Conservation (phyloP, 2,329 filamentous ascomycete genomes). For the Tolypocladium tropicale region DNA sequence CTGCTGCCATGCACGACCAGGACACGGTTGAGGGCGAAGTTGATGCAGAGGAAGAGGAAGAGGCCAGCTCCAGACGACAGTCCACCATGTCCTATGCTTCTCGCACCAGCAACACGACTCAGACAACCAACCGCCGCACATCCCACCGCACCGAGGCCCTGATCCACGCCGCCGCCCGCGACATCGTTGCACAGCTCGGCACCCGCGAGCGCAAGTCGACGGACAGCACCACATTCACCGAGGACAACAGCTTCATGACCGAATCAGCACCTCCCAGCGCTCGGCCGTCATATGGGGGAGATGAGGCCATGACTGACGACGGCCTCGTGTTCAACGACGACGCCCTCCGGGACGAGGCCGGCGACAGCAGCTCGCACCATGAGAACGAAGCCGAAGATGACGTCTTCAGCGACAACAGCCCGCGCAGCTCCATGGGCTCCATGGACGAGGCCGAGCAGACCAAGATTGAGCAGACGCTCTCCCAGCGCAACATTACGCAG, state of each 20-base stretch:
- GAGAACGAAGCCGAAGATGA: slow-evolving; percentile 46
- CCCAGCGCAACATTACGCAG: slow-evolving; percentile 13
- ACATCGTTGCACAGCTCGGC: slow-evolving; percentile 38
- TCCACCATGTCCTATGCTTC: slow-evolving; percentile 14
- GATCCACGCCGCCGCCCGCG: slow-evolving; percentile 41
- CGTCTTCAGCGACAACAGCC: slow-evolving; percentile 48
- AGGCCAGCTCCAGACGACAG: slow-evolving; percentile 1
- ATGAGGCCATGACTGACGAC: slow-evolving; percentile 9
- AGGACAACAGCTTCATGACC: slow-evolving; percentile 13
- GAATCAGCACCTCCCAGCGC: slow-evolving; percentile 9
- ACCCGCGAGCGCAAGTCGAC: slow-evolving; percentile 4
- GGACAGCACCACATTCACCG: not conserved
- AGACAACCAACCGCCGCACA: slow-evolving; percentile 21
- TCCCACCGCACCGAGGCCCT: slow-evolving; percentile 38
- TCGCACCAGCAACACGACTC: slow-evolving; percentile 9
- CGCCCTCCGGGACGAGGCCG: slow-evolving; percentile 14
- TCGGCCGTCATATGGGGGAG: slow-evolving; percentile 12
- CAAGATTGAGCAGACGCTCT: slow-evolving; percentile 21
- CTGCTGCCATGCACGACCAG: not conserved
- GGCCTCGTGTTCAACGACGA: slow-evolving; percentile 4
- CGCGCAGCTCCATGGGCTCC: slow-evolving; percentile 46
- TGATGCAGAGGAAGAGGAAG: too few relatives aligned
- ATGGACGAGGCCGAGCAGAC: slow-evolving; percentile 26
- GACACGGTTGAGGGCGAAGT: not conserved
- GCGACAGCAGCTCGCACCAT: slow-evolving; percentile 39